These are phyloP conservation scores for Staphylotrichum longicolle DNA, from an alignment of 495 filamentous ascomycete species.

Conservation along the genomic window DNA sequence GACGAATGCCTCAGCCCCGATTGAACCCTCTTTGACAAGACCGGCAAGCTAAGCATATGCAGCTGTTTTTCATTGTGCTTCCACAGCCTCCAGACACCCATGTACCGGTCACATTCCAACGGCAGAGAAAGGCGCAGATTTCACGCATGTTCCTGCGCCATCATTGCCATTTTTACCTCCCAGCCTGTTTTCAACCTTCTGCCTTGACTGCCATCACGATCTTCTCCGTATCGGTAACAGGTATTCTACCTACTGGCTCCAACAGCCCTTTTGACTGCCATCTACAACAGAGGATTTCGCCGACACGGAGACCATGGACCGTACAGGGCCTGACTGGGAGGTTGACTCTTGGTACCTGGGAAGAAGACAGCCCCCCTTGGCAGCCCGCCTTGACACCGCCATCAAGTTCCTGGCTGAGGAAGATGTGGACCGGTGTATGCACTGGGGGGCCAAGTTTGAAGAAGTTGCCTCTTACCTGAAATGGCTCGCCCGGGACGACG, in stretches of 20 bases:
- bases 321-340: conserved; percentile 25
- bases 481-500: conserved; percentile 28
- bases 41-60: background rate
- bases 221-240: background rate
- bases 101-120: conserved; percentile 9
- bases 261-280: too few relatives aligned
- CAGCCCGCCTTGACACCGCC: conserved; percentile 25
- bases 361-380: conserved; percentile 27
- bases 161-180: background rate
- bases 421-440: conserved; percentile 31
- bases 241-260: too few relatives aligned
- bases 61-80: conserved; percentile 9
- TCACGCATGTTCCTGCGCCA: background rate
- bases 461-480: conserved; percentile 29
- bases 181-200: background rate
- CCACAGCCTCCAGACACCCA: background rate
- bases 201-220: too few relatives aligned
- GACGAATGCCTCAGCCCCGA: background rate
- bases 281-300: background rate
- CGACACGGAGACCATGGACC: background rate
- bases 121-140: background rate
- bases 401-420: conserved; percentile 36
- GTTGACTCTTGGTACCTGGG: conserved; percentile 25
- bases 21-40: background rate
- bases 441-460: conserved; percentile 27